Base-by-base conservation (phyloP, 2,329 filamentous ascomycete species). In the Pseudogymnoascus sp. region DNA sequence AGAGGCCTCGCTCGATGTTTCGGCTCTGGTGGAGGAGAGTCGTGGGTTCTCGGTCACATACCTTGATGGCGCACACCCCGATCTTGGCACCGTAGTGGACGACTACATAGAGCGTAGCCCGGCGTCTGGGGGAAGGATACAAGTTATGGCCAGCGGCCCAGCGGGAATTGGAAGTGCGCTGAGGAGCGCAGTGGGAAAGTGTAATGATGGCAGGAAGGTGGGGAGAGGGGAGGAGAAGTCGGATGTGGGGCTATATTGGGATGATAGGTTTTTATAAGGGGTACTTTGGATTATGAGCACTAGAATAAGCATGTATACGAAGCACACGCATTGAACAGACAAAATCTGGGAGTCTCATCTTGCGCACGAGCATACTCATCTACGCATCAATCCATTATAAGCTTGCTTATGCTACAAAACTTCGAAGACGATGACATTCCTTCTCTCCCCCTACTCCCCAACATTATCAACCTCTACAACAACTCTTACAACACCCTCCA, bases 61-160 rank as follows among this genome's bases (percentile, higher is more conserved):
- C 14, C 16, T 63, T 5, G 24, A 22, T 6, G 66, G 74, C 31
- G 70, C 73, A 33, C 77, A 81, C 40, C 81, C 82, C 0, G 75
- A 84, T 60, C 70, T 87, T 14, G 60, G 69, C 1, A 71, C 73
- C 14, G 72, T 84, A 7, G 75, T 88, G 1, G 70, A 69, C 6
- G 73, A 74, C 2, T 86, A 87, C 66, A 76, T 84, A 3, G 75
- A 75, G 0, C 69, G 72, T 1, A 82, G 81, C 0, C 72, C 78
- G 0, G 69, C 72, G 10, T 59, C 70, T 2, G 65, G 62, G 0
- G 84, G 84, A 0, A 73, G 80, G 11, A 85, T 83, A 0, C 76
- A 78, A 0, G 83, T 89, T 0, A 80, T 85, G 69, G 84, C 81
- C 0, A 88, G 84, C 67, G 85, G 86, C 0, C 86, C 86, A 1